These are phyloP conservation scores for Penicillium chermesinum DNA, from an alignment of 495 filamentous ascomycete species.

Conservation along the genomic window DNA sequence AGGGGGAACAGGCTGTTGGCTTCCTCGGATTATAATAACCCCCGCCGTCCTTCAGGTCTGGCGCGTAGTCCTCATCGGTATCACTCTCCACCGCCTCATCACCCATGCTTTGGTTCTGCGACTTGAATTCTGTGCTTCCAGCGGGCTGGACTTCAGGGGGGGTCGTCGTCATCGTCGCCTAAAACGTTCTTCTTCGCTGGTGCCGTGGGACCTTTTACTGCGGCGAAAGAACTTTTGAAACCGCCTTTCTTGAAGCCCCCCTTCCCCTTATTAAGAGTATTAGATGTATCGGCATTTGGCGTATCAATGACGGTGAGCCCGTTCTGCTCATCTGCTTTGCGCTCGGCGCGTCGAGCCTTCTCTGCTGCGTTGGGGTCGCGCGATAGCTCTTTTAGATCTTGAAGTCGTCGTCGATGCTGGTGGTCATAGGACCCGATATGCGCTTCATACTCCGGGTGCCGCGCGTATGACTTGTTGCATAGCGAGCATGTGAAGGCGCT, in stretches of 20 bases:
- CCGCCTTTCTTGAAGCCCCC: conserved; percentile 60
- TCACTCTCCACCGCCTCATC: conserved; percentile 38
- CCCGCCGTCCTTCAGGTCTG: conserved; percentile 27
- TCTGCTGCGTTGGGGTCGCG: conserved; percentile 52
- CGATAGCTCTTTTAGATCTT: conserved; percentile 58
- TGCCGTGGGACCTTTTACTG: conserved; percentile 33
- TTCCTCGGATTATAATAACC: conserved; percentile 48
- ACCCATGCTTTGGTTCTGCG: not conserved
- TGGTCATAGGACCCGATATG: conserved; percentile 60
- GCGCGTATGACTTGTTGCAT: conserved; percentile 57
- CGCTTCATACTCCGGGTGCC: conserved; percentile 58
- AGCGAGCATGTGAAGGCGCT: conserved; percentile 77
- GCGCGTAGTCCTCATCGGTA: conserved; percentile 42
- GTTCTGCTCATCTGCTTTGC: conserved; percentile 57
- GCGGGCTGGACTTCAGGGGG: not conserved
- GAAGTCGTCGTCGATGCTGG: conserved; percentile 58
- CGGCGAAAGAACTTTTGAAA: conserved; percentile 57
- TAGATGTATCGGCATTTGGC: conserved; percentile 9
- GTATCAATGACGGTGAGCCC: conserved; percentile 39
- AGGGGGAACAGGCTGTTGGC: conserved; percentile 47
- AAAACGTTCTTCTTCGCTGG: conserved; percentile 42
- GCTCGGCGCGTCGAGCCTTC: conserved; percentile 66
- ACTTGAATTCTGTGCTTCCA: not conserved
- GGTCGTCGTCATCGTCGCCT: conserved; percentile 39
- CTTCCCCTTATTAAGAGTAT: conserved; percentile 13